Conservation (phyloP, 2,329 filamentous ascomycete species). For the Apiospora saccharicola region DNA sequence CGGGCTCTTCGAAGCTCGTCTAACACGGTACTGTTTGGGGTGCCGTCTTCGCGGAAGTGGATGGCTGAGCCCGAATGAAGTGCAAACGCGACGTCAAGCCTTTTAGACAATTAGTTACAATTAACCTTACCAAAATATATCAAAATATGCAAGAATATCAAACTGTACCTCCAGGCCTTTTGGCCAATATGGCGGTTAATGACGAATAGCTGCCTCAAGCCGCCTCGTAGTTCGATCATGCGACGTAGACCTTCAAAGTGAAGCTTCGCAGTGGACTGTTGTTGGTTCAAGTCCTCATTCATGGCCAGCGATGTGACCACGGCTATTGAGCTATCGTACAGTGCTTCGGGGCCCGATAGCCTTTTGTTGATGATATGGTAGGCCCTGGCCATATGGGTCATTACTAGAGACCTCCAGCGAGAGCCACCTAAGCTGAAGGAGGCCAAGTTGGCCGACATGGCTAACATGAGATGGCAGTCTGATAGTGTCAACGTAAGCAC, state of each 20-base stretch:
- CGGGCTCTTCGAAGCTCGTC: not conserved
- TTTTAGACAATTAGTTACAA: not conserved
- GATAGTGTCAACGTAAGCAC: not conserved
- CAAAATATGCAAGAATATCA: not conserved
- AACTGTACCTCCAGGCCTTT: not conserved
- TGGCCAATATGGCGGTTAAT: not conserved
- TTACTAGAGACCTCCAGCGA: not conserved
- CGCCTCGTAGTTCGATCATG: not conserved
- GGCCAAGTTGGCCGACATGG: not conserved
- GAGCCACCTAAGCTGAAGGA: not conserved
- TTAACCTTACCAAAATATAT: too few species aligned
- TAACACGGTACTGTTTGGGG: not conserved
- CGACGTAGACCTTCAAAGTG: not conserved
- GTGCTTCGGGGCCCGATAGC: not conserved
- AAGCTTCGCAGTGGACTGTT: not conserved
- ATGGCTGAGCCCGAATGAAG: not conserved
- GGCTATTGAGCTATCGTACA: not conserved
- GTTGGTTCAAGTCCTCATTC: not conserved
- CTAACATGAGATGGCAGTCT: not conserved
- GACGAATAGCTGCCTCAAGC: not conserved
- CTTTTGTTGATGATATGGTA: conserved; percentile 5
- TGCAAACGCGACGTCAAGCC: not conserved
- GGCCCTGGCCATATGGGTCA: not conserved
- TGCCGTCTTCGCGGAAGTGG: not conserved
- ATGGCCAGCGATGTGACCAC: not conserved